These are phyloP conservation scores for Capsicum rhomboideum DNA, from an alignment of 257 asterid genomes.

Conservation along the genomic window DNA sequence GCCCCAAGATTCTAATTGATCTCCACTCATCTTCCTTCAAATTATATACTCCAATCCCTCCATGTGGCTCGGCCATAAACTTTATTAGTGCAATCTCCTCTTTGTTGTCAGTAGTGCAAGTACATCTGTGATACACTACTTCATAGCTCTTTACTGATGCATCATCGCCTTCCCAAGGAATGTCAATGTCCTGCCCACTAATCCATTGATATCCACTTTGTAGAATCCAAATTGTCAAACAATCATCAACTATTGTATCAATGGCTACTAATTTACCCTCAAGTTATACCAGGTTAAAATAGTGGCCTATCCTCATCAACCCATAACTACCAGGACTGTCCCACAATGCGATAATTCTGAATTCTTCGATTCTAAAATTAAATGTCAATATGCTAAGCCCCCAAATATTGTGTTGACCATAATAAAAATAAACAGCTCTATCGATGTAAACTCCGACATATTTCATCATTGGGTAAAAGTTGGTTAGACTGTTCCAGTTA, in stretches of 20 bases:
- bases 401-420: background rate
- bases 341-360: too few species aligned
- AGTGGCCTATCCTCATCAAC: too few species aligned
- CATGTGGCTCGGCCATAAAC: too few species aligned
- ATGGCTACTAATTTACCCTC: too few species aligned
- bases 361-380: too few species aligned
- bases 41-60: background rate
- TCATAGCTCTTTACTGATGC: too few species aligned
- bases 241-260: too few species aligned
- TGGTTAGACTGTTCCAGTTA: background rate
- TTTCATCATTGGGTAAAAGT: background rate
- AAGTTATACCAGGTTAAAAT: too few species aligned
- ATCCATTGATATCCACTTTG: too few species aligned
- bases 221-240: too few species aligned
- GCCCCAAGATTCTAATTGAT: background rate
- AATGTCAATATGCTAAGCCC: background rate
- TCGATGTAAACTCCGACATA: background rate
- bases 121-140: background rate
- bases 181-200: background rate
- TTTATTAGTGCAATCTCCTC: background rate
- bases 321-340: too few species aligned
- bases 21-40: background rate
- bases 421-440: background rate
- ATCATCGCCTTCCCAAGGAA: background rate
- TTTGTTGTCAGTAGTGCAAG: background rate